phyloP scores from a whole-genome alignment of 129 eudicot genomes.

The Erigeron canadensis region DNA sequence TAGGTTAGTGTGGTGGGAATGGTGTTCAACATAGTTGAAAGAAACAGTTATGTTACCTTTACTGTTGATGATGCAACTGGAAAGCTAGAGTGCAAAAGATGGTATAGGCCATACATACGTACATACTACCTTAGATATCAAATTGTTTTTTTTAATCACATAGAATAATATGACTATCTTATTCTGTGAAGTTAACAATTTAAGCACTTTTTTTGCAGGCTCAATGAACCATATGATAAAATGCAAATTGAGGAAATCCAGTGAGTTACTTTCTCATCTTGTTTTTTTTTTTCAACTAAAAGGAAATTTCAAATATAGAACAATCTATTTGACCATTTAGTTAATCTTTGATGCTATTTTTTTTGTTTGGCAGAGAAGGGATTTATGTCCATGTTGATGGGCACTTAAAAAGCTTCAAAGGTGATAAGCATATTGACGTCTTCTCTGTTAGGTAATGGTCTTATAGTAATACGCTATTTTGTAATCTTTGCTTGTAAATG shows the following conservation, averaged over 20 bases:
- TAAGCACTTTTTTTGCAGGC: conserved; percentile 42
- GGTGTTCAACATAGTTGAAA: conserved; percentile 55
- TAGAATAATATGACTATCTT: no score
- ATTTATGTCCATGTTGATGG: conserved; percentile 83
- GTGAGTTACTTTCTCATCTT: conserved; percentile 41
- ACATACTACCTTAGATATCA: conserved; percentile 1
- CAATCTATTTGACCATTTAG: no score
- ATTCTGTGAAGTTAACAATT: background rate
- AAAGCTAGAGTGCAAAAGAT: conserved; percentile 66
- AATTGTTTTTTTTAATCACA: no score
- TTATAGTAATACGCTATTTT: background rate
- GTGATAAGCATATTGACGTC: conserved; percentile 59
- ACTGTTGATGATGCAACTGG: conserved; percentile 91
- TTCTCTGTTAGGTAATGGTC: conserved; percentile 70
- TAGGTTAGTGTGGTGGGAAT: conserved; percentile 91
- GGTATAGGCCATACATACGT: no score
- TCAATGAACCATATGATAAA: conserved; percentile 70
- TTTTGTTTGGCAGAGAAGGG: conserved; percentile 57
- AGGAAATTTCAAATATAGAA: no score
- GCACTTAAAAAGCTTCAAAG: conserved; percentile 68
- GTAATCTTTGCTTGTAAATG: background rate
- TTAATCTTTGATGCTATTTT: background rate
- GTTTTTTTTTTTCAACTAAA: background rate
- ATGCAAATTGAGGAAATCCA: conserved; percentile 58
- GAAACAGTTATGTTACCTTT: conserved; percentile 71